Percentiles rank a stretch among this genome's conserved stretches.
phyloP scores from a whole-genome alignment of 306 rosid genomes.

The Oemleria cerasiformis region DNA sequence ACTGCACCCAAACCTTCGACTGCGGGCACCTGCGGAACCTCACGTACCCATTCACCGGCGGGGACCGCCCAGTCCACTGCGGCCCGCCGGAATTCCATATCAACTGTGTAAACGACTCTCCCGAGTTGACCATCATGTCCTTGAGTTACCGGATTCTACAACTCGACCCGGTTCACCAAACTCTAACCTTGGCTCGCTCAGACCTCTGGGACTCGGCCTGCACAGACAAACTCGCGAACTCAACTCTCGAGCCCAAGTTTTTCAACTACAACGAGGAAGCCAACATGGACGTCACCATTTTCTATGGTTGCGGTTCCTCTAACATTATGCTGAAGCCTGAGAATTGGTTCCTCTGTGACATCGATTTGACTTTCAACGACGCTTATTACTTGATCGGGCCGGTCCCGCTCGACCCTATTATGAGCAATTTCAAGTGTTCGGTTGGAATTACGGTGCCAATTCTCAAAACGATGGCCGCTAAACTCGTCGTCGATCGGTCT shows the following conservation, averaged over 20 bases:
- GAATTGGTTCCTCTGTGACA: conserved; percentile 39
- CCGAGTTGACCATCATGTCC: conserved; percentile 30
- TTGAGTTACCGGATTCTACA: conserved; percentile 42
- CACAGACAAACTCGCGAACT: conserved; percentile 20
- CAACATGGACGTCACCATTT: conserved; percentile 41
- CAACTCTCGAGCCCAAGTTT: conserved; percentile 19
- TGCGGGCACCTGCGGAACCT: conserved; percentile 46
- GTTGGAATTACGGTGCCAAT: conserved; percentile 35
- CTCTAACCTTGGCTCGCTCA: conserved; percentile 37
- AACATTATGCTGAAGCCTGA: background rate
- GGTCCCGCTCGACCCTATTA: conserved; percentile 41
- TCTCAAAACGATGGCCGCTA: conserved; percentile 20
- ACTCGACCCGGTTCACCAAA: conserved; percentile 18
- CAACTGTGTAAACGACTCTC: conserved; percentile 28
- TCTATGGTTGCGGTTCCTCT: conserved; percentile 34
- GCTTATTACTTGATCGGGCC: conserved; percentile 52
- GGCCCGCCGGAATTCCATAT: conserved; percentile 47
- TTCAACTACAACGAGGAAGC: conserved; percentile 28
- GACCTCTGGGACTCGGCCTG: conserved; percentile 68
- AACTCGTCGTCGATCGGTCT: conserved; percentile 27
- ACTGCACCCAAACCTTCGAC: conserved; percentile 45
- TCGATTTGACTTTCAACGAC: conserved; percentile 12
- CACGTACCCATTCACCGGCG: conserved; percentile 58
- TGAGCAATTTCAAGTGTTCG: conserved; percentile 22
- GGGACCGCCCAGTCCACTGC: conserved; percentile 41